phyloP scores from a whole-genome alignment of 2,329 filamentous ascomycete genomes.

The Cadophora sp. region DNA sequence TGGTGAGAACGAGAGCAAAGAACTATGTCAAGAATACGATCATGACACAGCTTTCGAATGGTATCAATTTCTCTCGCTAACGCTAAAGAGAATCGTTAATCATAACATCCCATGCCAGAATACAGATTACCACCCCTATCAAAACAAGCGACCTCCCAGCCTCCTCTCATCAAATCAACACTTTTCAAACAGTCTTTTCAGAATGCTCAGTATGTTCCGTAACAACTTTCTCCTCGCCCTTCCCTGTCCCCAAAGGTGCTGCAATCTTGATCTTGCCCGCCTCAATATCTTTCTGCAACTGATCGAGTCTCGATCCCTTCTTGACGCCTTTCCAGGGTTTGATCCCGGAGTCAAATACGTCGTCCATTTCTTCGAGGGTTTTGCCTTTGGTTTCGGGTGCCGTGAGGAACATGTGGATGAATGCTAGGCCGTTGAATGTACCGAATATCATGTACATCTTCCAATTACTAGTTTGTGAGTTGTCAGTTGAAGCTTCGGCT shows the following conservation, averaged over 20 bases:
- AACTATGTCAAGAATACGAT: background rate
- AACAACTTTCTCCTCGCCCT: slow-evolving; percentile 1
- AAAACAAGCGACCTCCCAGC: background rate
- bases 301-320: slow-evolving; percentile 53
- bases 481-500: background rate
- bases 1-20: background rate
- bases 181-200: background rate
- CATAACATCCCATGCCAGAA: background rate
- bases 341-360: slow-evolving; percentile 68
- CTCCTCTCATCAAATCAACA: background rate
- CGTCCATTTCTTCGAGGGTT: slow-evolving; percentile 79
- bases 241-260: slow-evolving; percentile 22
- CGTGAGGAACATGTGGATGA: slow-evolving; percentile 70
- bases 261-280: slow-evolving; percentile 40
- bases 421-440: slow-evolving; percentile 71
- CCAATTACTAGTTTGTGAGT: slow-evolving; percentile 51
- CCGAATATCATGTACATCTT: slow-evolving; percentile 79
- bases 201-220: slow-evolving; percentile 19
- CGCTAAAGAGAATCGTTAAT: background rate
- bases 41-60: background rate
- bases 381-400: slow-evolving; percentile 75
- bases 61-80: background rate
- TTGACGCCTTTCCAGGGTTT: slow-evolving; percentile 61
- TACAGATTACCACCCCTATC: background rate
- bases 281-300: slow-evolving; percentile 56